phyloP scores from a whole-genome alignment of 192 early-diverging fungal genomes.

The Coemansia sp. region DNA sequence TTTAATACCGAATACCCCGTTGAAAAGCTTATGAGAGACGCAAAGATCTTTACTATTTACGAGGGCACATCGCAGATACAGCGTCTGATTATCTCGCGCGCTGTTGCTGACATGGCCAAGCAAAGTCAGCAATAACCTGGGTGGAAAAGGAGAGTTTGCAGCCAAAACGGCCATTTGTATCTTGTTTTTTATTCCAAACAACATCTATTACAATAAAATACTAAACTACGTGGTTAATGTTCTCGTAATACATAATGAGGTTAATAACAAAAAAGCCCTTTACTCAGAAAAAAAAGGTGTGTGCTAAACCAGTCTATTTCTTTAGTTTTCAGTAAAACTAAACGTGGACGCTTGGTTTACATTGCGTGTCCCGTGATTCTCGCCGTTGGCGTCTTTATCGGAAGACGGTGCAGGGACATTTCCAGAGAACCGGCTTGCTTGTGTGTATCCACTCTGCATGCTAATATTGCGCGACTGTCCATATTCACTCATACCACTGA shows the following conservation, averaged over 20 bases:
- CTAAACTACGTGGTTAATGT: too few species aligned
- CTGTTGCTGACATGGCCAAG: conserved; percentile 65
- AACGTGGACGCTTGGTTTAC: conserved; percentile 8
- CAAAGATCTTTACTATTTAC: conserved; percentile 96
- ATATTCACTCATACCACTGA: conserved; percentile 11
- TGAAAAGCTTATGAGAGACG: conserved; percentile 93
- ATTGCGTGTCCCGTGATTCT: conserved; percentile 9
- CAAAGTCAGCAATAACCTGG: conserved; percentile 13
- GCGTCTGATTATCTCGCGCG: conserved; percentile 84
- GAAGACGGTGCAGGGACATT: conserved; percentile 16
- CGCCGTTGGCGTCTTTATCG: neutral
- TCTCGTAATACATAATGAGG: neutral
- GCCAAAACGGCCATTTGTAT: too few species aligned
- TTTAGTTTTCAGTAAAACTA: neutral
- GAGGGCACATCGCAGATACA: conserved; percentile 97
- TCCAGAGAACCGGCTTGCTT: conserved; percentile 16
- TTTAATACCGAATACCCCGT: conserved; percentile 89
- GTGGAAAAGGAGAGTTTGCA: too few species aligned
- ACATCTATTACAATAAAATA: too few species aligned
- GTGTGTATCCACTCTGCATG: conserved; percentile 22
- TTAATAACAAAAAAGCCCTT: neutral
- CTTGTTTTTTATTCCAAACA: too few species aligned
- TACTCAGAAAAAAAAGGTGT: neutral
- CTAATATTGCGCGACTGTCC: conserved; percentile 9
- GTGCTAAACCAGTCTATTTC: neutral